phyloP scores from a whole-genome alignment of 768 basidiomycete genomes.

The Podaxis sp. region DNA sequence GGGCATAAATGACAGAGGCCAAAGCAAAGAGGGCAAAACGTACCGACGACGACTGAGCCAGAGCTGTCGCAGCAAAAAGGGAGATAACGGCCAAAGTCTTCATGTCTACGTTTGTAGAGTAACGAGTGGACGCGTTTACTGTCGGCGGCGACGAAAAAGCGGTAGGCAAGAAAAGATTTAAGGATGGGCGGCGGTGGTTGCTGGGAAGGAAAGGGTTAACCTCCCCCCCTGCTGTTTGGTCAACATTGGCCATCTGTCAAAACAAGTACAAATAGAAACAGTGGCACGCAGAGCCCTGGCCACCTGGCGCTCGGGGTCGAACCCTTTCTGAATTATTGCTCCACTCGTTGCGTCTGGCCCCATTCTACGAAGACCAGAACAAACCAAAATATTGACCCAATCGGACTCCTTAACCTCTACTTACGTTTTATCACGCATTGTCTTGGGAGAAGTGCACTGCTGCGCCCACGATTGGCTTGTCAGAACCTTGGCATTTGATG shows the following conservation, averaged over 20 bases:
- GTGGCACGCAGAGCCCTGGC: constrained; percentile 19
- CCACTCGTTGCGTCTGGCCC: neutral
- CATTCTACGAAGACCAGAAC: no score
- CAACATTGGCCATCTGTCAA: constrained; percentile 21
- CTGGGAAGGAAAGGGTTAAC: constrained; percentile 21
- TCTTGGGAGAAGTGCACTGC: neutral
- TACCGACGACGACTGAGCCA: constrained; percentile 52
- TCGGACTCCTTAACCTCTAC: no score
- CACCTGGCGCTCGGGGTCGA: neutral
- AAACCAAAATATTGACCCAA: no score
- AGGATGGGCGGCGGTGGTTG: constrained; percentile 17
- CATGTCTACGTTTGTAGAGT: constrained; percentile 34
- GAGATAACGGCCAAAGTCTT: constrained; percentile 55
- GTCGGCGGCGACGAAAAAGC: constrained; percentile 34
- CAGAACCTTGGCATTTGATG: neutral
- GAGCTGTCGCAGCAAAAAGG: constrained; percentile 45
- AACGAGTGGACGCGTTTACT: constrained; percentile 50
- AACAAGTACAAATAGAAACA: constrained; percentile 31
- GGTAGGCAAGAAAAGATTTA: constrained; percentile 18
- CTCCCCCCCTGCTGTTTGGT: constrained; percentile 22
- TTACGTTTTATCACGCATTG: neutral
- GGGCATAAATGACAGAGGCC: neutral
- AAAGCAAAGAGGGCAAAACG: constrained; percentile 13
- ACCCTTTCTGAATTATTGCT: neutral
- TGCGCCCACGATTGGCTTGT: neutral